These are phyloP conservation scores for Fusarium caatingaense DNA, from an alignment of 2,329 filamentous ascomycete genomes.

Conservation along the genomic window DNA sequence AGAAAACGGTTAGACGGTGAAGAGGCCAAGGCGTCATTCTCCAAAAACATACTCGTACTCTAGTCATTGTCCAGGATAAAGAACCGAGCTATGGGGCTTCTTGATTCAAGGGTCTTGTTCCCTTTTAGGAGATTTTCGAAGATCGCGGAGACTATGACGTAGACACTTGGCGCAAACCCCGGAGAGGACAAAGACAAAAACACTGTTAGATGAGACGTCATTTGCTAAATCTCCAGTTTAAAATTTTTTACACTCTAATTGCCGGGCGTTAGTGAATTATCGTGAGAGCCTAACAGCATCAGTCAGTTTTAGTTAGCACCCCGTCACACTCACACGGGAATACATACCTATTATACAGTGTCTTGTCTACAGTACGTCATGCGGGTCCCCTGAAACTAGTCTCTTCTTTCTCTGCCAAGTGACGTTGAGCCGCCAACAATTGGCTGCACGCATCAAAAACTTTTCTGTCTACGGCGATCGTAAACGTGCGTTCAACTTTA, in stretches of 20 bases:
- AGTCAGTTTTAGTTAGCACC: neutral
- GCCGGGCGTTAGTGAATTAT: neutral
- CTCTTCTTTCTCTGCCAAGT: neutral
- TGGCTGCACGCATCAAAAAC: neutral
- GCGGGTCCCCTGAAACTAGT: constrained; percentile 18
- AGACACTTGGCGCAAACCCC: neutral
- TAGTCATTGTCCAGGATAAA: constrained; percentile 28
- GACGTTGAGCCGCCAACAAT: neutral
- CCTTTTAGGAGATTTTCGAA: constrained; percentile 19
- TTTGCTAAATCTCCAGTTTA: constrained; percentile 21
- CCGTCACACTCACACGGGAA: neutral
- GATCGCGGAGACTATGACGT: constrained; percentile 27
- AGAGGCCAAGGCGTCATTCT: constrained; percentile 5
- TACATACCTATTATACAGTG: neutral
- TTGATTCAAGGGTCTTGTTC: constrained; percentile 23
- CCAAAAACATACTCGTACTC: neutral
- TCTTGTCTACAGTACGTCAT: constrained; percentile 12
- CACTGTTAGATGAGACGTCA: constrained; percentile 14
- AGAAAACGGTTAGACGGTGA: constrained; percentile 3
- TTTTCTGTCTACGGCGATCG: neutral
- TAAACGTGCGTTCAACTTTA: constrained; percentile 19
- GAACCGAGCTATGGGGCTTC: constrained; percentile 25
- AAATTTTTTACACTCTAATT: constrained; percentile 14
- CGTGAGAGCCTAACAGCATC: neutral
- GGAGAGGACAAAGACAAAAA: neutral